Evolutionary conservation across 345 rosid species (phyloP).

Genomic region (Brassica carinata): DNA sequence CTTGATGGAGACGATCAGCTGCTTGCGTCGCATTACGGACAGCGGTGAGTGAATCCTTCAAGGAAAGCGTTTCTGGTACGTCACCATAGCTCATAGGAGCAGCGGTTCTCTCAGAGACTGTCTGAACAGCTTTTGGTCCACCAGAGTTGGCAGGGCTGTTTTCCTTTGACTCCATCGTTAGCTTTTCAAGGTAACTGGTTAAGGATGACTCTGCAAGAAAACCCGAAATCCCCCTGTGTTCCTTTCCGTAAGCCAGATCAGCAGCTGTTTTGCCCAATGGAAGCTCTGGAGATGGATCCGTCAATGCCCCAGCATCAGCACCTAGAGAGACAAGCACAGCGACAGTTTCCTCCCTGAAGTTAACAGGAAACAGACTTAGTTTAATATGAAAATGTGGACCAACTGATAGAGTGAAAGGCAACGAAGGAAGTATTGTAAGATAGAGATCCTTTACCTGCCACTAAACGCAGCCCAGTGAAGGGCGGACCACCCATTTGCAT

Average conservation of each 20-base stretch:
- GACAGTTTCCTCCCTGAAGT: constrained; percentile 81
- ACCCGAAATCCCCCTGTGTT: constrained; percentile 92
- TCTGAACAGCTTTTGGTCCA: constrained; percentile 57
- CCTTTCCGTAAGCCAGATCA: constrained; percentile 84
- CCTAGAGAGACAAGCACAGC: constrained; percentile 70
- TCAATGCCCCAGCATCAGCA: constrained; percentile 67
- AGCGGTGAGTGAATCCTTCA: constrained; percentile 88
- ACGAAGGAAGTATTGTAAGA: constrained; percentile 11
- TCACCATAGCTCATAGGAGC: constrained; percentile 60
- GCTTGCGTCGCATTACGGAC: constrained; percentile 94
- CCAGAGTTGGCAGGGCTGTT: constrained; percentile 40
- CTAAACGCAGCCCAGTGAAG: constrained; percentile 96
- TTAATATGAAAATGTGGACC: neutral
- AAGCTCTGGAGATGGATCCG: constrained; percentile 87
- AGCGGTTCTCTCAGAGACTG: constrained; percentile 64
- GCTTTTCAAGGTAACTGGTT: constrained; percentile 64
- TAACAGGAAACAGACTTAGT: constrained; percentile 20
- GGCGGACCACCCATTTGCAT: constrained; percentile 91
- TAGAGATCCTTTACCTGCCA: constrained; percentile 68
- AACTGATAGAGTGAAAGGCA: neutral
- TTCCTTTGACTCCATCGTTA: constrained; percentile 61
- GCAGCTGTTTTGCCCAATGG: constrained; percentile 83
- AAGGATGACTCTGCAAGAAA: constrained; percentile 88
- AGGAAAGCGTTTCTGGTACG: constrained; percentile 59
- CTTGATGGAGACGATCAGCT: constrained; percentile 78